These are phyloP conservation scores for Globisporangium sylvaticum DNA, from an alignment of 352 stramenopile species.

Conservation along the genomic window DNA sequence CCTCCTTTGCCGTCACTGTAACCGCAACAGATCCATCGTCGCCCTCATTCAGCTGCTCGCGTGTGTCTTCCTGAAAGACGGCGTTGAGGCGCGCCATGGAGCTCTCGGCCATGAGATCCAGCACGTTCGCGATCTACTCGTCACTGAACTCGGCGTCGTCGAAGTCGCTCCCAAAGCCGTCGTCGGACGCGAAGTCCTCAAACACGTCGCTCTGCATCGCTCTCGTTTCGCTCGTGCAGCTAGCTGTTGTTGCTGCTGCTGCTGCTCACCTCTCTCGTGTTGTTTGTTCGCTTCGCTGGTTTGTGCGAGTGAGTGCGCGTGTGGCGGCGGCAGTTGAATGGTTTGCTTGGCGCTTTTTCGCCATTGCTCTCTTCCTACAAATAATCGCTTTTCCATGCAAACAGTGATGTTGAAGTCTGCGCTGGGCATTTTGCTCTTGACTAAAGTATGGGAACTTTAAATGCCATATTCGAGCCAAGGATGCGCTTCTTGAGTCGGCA, in stretches of 20 bases:
- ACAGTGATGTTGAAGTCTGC: not conserved
- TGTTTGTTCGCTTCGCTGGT: not conserved
- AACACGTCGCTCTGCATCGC: slow-evolving; percentile 32
- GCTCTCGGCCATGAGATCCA: slow-evolving; percentile 38
- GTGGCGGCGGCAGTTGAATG: not conserved
- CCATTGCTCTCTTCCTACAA: not conserved
- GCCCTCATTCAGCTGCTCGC: not conserved
- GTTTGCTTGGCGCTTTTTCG: not conserved
- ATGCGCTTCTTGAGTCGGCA: not conserved
- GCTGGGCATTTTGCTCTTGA: not conserved
- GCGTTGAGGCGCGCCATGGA: slow-evolving; percentile 3
- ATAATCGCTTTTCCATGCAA: not conserved
- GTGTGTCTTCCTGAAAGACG: not conserved
- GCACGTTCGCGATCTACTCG: slow-evolving; percentile 32
- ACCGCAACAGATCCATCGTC: not conserved
- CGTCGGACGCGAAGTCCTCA: slow-evolving; percentile 46
- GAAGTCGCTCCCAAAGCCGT: slow-evolving; percentile 8
- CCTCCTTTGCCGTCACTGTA: not conserved
- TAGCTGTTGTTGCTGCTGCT: not conserved
- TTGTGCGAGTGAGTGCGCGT: not conserved
- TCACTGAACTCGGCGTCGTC: slow-evolving; percentile 40
- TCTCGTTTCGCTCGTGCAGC: not conserved
- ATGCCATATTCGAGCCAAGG: not conserved
- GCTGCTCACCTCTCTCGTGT: not conserved
- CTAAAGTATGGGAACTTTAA: not conserved